A percentile compares a stretch with the other conserved stretches of the same genome.
Conservation (phyloP, 1,284 basidiomycete genomes). For the Leccinum angustisporum region DNA sequence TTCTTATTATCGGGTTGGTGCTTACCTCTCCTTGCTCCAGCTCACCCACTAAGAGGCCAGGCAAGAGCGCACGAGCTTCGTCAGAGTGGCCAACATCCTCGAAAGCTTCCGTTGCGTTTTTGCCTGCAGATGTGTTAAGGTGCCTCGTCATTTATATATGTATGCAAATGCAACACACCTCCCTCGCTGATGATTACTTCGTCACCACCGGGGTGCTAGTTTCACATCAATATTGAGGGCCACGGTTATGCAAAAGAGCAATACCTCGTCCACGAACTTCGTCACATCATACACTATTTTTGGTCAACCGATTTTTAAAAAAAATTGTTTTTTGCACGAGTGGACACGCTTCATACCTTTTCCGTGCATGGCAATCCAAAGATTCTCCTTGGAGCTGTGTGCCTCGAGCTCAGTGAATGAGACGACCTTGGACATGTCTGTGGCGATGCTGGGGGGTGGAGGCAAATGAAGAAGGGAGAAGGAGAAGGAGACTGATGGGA, state of each 20-base stretch:
- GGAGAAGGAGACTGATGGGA: conserved; percentile 17
- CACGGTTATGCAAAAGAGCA: conserved; percentile 21
- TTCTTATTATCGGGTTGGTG: conserved; percentile 14
- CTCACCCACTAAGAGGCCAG: conserved; percentile 74
- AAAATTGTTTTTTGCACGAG: conserved; percentile 3
- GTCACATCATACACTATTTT: conserved; percentile 88
- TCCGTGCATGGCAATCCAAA: conserved; percentile 80
- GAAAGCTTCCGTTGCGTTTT: conserved; percentile 97
- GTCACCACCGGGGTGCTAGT: conserved; percentile 88
- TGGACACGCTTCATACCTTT: conserved; percentile 59
- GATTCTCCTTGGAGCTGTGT: conserved; percentile 69
- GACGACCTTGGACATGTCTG: conserved; percentile 54
- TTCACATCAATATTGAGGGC: conserved; percentile 6
- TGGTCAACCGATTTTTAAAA: conserved; percentile 27
- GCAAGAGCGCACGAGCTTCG: conserved; percentile 90
- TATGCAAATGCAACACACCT: conserved; percentile 53
- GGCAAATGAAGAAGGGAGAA: conserved; percentile 22
- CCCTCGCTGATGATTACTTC: conserved; percentile 94
- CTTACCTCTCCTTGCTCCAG: conserved; percentile 72
- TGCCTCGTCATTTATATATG: background rate
- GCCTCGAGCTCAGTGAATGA: conserved; percentile 75
- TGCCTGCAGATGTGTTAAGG: conserved; percentile 47
- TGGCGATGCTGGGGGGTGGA: conserved; percentile 20
- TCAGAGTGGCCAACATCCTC: conserved; percentile 99
- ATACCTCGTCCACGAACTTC: conserved; percentile 95